phyloP scores from a whole-genome alignment of 768 basidiomycete species.

The Pholiota conissans region DNA sequence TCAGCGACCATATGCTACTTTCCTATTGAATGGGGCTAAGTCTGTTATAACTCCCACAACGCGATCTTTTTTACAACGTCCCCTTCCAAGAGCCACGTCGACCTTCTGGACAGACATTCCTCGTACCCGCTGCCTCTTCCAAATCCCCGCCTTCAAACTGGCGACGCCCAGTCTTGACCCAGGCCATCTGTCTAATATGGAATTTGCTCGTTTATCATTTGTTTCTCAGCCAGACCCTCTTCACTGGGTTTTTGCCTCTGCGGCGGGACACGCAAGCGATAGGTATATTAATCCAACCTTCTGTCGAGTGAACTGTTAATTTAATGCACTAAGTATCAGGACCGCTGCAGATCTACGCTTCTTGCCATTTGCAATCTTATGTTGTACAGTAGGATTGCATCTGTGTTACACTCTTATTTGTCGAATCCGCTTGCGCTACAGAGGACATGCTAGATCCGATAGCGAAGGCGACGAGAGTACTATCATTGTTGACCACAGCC shows the following conservation, averaged over 20 bases:
- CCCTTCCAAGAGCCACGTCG: too few species aligned
- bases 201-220: background rate
- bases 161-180: too few species aligned
- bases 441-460: background rate
- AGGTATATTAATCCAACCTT: background rate
- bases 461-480: background rate
- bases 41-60: too few species aligned
- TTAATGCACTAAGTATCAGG: background rate
- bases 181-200: background rate
- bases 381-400: background rate
- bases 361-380: background rate
- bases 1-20: too few species aligned
- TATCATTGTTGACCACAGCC: background rate
- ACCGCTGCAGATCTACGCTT: background rate
- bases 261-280: background rate
- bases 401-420: background rate
- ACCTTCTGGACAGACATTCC: too few species aligned
- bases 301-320: background rate
- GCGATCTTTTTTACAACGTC: too few species aligned
- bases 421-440: background rate
- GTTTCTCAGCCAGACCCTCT: background rate
- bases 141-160: too few species aligned
- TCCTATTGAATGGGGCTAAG: too few species aligned
- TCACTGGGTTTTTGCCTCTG: background rate
- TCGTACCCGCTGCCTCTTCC: too few species aligned